Evolutionary conservation across 208 protist species (phyloP).

Genomic region (Balamuthia mandrillaris): DNA sequence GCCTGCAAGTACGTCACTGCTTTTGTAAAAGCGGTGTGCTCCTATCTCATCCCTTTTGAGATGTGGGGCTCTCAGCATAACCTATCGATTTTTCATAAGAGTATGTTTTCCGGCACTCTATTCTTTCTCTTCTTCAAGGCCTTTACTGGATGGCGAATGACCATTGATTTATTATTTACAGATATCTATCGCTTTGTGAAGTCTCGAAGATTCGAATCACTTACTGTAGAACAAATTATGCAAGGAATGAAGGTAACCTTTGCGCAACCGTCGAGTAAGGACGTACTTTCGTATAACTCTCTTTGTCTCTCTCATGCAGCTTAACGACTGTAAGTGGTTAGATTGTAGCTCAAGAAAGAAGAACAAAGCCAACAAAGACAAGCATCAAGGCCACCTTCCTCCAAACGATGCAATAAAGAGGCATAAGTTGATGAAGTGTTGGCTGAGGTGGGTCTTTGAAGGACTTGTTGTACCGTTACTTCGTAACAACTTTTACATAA

Average conservation of each 20-base stretch:
- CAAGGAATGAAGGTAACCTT: neutral
- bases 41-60: neutral
- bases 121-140: neutral
- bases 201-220: neutral
- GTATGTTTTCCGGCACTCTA: neutral
- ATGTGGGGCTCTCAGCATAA: constrained; percentile 30
- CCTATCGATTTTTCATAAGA: neutral
- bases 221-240: neutral
- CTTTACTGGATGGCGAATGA: neutral
- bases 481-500: constrained; percentile 36
- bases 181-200: constrained; percentile 6
- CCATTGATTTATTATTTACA: neutral
- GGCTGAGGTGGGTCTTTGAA: neutral
- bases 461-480: neutral
- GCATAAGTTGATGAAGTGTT: neutral
- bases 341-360: neutral
- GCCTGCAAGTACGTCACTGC: constrained; percentile 24
- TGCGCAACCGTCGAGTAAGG: no score
- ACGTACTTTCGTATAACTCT: no score
- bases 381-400: neutral
- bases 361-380: neutral
- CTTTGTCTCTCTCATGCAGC: neutral
- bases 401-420: neutral
- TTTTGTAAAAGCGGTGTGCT: constrained; percentile 19
- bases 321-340: constrained; percentile 4